A percentile compares a stretch with the other conserved stretches of the same genome.
These are phyloP conservation scores for Annulohypoxylon nitens DNA, from an alignment of 495 filamentous ascomycete genomes.

Conservation along the genomic window DNA sequence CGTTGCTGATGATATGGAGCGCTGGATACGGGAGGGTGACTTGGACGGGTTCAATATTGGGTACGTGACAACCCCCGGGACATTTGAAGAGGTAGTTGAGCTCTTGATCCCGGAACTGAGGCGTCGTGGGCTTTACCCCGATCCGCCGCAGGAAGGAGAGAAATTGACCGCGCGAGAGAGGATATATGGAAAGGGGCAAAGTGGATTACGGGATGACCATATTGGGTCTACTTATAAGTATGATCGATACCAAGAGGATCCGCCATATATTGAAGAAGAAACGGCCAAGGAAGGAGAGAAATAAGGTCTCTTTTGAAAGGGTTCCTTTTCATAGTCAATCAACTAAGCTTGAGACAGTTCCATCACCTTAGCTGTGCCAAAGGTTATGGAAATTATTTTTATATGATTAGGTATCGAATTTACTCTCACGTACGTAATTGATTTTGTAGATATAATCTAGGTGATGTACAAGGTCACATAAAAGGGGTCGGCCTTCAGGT, in stretches of 20 bases:
- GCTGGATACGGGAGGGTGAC: slow-evolving; percentile 71
- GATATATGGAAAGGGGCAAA: slow-evolving; percentile 70
- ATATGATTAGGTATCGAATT: too few species aligned
- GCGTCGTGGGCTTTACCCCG: slow-evolving; percentile 55
- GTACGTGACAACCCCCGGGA: slow-evolving; percentile 60
- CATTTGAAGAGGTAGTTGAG: slow-evolving; percentile 62
- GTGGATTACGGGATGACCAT: slow-evolving; percentile 66
- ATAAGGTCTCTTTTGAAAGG: background rate
- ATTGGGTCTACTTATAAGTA: slow-evolving; percentile 69
- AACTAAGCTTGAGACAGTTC: background rate
- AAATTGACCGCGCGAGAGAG: slow-evolving; percentile 70
- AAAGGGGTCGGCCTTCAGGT: too few species aligned
- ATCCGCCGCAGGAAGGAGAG: slow-evolving; percentile 54
- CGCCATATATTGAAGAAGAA: slow-evolving; percentile 46
- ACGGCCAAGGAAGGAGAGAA: slow-evolving; percentile 4
- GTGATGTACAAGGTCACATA: too few species aligned
- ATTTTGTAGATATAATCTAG: too few species aligned
- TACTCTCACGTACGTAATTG: too few species aligned
- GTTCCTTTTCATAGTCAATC: background rate
- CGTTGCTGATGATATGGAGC: slow-evolving; percentile 72
- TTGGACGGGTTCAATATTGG: slow-evolving; percentile 74
- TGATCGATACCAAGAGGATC: slow-evolving; percentile 67
- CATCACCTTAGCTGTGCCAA: too few species aligned
- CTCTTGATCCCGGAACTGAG: slow-evolving; percentile 59
- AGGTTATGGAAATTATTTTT: too few species aligned